These are phyloP conservation scores for Carallia brachiata DNA, from an alignment of 345 rosid species.

Conservation along the genomic window DNA sequence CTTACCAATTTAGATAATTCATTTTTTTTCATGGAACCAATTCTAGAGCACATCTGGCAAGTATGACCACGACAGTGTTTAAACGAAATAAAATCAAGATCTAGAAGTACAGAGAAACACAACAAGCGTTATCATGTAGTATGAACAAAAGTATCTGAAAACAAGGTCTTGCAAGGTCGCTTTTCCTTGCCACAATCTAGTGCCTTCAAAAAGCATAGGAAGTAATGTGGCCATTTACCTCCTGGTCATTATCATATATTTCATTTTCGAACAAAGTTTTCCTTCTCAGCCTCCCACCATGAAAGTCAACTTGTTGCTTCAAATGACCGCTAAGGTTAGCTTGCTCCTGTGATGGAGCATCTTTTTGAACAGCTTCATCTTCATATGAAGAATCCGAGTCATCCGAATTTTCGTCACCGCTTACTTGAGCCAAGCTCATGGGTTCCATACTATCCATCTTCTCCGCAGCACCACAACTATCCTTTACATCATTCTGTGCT, in stretches of 20 bases:
- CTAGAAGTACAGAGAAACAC: too few species aligned
- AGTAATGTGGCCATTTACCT: slow-evolving; percentile 29
- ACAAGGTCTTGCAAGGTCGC: too few species aligned
- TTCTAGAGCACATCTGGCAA: too few species aligned
- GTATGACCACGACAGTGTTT: too few species aligned
- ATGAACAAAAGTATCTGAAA: too few species aligned
- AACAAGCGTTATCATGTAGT: too few species aligned
- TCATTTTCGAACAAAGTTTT: slow-evolving; percentile 63
- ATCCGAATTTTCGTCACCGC: slow-evolving; percentile 37
- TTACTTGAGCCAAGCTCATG: slow-evolving; percentile 25
- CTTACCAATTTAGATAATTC: too few species aligned
- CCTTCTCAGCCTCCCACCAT: slow-evolving; percentile 76
- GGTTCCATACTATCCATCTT: slow-evolving; percentile 40
- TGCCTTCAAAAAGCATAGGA: not conserved
- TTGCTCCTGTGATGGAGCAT: slow-evolving; percentile 19
- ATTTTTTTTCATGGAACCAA: too few species aligned
- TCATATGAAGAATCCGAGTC: slow-evolving; percentile 41
- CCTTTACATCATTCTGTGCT: slow-evolving; percentile 31
- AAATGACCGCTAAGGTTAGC: slow-evolving; percentile 21
- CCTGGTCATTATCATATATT: slow-evolving; percentile 32
- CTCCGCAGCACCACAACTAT: slow-evolving; percentile 21
- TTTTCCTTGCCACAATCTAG: not conserved
- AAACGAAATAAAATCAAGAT: too few species aligned
- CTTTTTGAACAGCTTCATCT: slow-evolving; percentile 30
- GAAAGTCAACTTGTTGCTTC: slow-evolving; percentile 53